Conservation (phyloP, 2,329 filamentous ascomycete genomes). For the Talaromyces atroroseus region DNA sequence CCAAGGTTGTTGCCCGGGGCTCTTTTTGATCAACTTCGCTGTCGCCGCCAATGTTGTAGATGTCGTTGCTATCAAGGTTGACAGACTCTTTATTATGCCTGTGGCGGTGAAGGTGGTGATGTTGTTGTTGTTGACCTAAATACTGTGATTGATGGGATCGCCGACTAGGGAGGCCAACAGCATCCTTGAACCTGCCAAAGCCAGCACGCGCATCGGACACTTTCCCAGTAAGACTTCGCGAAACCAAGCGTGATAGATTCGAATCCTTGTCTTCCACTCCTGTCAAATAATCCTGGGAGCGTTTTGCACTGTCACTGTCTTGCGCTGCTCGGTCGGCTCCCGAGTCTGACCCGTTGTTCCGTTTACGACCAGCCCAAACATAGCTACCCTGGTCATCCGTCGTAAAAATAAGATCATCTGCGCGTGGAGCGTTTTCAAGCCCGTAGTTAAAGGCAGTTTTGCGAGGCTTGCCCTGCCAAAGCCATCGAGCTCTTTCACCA, state of each 20-base stretch:
- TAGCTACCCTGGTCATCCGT: conserved; percentile 43
- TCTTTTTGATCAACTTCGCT: conserved; percentile 24
- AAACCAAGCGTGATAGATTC: conserved; percentile 58
- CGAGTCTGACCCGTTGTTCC: conserved; percentile 36
- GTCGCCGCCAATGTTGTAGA: conserved; percentile 24
- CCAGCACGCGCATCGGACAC: conserved; percentile 77
- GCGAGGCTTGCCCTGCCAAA: conserved; percentile 86
- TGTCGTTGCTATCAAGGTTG: conserved; percentile 26
- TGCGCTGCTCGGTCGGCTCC: conserved; percentile 24
- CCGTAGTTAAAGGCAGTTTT: conserved; percentile 46
- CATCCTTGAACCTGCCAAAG: conserved; percentile 79
- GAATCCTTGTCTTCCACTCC: conserved; percentile 36
- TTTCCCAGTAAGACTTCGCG: conserved; percentile 73
- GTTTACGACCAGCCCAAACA: conserved; percentile 40
- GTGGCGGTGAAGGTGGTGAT: conserved; percentile 15
- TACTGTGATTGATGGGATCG: conserved; percentile 31
- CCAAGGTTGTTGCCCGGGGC: conserved; percentile 18
- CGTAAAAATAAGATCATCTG: conserved; percentile 40
- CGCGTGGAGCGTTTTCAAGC: conserved; percentile 26
- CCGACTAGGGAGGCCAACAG: conserved; percentile 54
- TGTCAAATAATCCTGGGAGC: conserved; percentile 23
- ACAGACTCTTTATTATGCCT: conserved; percentile 32
- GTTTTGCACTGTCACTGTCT: conserved; percentile 28
- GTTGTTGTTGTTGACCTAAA: background rate
- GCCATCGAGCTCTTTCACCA: conserved; percentile 83